Conservation (phyloP, 805 yeast genomes). For the Hanseniaspora singularis region DNA sequence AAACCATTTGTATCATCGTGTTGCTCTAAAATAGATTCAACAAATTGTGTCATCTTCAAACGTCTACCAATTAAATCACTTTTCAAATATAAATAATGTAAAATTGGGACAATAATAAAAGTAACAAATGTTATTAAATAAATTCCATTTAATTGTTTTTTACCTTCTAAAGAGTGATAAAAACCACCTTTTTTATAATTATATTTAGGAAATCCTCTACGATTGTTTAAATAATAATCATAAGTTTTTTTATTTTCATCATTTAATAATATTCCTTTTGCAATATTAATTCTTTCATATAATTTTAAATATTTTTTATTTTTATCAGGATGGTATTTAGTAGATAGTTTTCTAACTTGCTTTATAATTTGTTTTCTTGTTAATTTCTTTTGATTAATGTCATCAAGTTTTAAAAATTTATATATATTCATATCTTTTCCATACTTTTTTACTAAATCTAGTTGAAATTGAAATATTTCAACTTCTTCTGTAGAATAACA, state of each 20-base stretch:
- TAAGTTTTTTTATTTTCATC: conserved; percentile 54
- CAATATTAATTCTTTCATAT: conserved; percentile 65
- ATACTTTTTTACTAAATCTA: conserved; percentile 49
- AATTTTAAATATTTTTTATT: conserved; percentile 35
- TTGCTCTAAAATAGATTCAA: conserved; percentile 39
- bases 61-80: conserved; percentile 47
- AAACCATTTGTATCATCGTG: conserved; percentile 47
- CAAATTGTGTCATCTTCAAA: conserved; percentile 41
- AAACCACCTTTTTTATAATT: conserved; percentile 45
- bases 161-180: conserved; percentile 39
- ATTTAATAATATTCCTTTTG: conserved; percentile 59
- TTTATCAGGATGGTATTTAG: conserved; percentile 81
- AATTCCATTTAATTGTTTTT: conserved; percentile 38
- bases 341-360: conserved; percentile 59
- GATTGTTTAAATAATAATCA: conserved; percentile 69
- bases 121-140: conserved; percentile 40
- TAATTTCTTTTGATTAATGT: conserved; percentile 25
- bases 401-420: conserved; percentile 45
- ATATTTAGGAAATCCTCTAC: conserved; percentile 63
- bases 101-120: conserved; percentile 38
- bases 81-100: conserved; percentile 47
- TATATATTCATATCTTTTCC: conserved; percentile 56
- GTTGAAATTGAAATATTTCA: conserved; percentile 66
- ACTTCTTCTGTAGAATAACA: conserved; percentile 58
- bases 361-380: conserved; percentile 44